phyloP scores from a whole-genome alignment of 805 yeast species.

The Candida gorgasii region DNA sequence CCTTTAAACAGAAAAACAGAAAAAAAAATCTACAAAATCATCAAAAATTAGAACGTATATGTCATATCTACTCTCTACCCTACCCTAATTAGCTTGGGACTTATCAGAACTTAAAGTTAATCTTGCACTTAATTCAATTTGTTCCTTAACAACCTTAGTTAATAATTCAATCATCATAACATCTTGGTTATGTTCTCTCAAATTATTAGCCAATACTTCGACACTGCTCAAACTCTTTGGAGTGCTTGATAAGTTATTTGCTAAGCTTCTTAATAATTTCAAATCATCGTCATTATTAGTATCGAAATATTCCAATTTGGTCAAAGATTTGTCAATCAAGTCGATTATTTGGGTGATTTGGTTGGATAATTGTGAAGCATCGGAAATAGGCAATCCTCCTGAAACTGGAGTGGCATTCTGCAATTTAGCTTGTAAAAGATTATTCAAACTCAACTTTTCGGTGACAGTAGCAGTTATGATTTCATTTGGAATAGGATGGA shows the following conservation, averaged over 20 bases:
- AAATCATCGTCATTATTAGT: conserved; percentile 43
- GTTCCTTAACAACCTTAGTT: conserved; percentile 82
- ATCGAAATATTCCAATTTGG: conserved; percentile 44
- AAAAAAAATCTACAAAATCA: no score
- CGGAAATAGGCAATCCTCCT: no score
- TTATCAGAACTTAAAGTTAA: conserved; percentile 49
- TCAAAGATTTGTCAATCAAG: conserved; percentile 51
- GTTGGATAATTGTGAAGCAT: conserved; percentile 44
- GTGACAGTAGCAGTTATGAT: conserved; percentile 52
- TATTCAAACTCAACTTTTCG: conserved; percentile 60
- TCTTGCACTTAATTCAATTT: conserved; percentile 75
- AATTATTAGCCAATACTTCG: conserved; percentile 56
- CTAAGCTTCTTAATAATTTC: conserved; percentile 65
- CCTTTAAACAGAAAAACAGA: no score
- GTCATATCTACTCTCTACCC: neutral
- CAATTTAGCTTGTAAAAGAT: conserved; percentile 25
- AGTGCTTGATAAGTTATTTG: conserved; percentile 55
- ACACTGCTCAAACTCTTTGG: conserved; percentile 50
- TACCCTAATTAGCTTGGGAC: conserved; percentile 16
- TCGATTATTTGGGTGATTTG: conserved; percentile 48
- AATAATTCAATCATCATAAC: conserved; percentile 78
- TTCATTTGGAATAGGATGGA: conserved; percentile 73
- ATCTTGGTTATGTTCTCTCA: conserved; percentile 76
- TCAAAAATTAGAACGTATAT: no score
- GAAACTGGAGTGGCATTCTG: conserved; percentile 27